Evolutionary conservation across 78 protist genomes (phyloP).

Genomic region (Planoprotostelium fungivorum): DNA sequence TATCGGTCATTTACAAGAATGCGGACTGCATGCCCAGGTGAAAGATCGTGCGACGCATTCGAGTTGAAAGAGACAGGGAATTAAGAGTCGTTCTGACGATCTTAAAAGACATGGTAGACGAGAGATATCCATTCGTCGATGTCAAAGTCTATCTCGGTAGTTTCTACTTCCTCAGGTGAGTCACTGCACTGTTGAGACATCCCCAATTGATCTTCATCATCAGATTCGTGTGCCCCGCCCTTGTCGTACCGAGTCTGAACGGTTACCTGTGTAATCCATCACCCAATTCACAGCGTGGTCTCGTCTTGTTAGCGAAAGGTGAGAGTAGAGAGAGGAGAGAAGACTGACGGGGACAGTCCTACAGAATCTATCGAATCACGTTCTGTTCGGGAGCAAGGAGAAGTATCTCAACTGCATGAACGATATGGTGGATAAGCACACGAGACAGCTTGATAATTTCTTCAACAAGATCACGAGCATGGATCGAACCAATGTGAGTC

Average conservation of each 20-base stretch:
- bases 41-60: background rate
- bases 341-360: background rate
- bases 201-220: background rate
- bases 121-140: background rate
- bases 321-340: background rate
- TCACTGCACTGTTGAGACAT: background rate
- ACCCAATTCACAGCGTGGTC: background rate
- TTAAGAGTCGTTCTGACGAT: background rate
- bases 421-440: background rate
- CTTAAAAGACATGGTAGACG: background rate
- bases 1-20: background rate
- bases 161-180: background rate
- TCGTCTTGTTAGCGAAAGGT: background rate
- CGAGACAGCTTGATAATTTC: background rate
- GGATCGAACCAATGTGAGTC: background rate
- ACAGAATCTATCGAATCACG: background rate
- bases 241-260: background rate
- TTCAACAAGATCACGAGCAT: background rate
- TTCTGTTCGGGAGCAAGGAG: background rate
- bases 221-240: background rate
- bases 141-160: background rate
- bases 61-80: background rate
- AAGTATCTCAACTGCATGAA: background rate
- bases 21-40: background rate
- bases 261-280: background rate